phyloP scores from a whole-genome alignment of 805 yeast species.

The Pichia kluyveri region DNA sequence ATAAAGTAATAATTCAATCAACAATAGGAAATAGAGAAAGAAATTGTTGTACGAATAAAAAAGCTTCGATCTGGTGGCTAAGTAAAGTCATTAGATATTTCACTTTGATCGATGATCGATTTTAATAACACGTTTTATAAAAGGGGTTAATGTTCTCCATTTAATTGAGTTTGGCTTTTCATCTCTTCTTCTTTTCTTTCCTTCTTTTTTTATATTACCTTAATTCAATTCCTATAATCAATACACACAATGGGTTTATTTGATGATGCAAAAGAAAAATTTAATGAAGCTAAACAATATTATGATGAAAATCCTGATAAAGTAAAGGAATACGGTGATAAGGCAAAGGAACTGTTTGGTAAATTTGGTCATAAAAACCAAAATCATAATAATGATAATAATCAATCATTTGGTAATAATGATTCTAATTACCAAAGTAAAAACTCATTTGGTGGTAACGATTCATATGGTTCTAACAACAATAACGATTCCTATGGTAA shows the following conservation, averaged over 20 bases:
- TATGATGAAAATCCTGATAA: constrained; percentile 2
- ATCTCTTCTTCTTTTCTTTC: neutral
- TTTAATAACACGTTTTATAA: no score
- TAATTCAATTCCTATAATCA: no score
- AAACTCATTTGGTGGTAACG: constrained; percentile 17
- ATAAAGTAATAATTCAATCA: no score
- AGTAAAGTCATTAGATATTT: no score
- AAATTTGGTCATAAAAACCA: constrained; percentile 19
- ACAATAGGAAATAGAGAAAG: no score
- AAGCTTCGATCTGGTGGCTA: no score
- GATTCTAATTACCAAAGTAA: constrained; percentile 14
- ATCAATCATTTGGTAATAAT: constrained; percentile 19
- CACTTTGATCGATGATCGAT: no score
- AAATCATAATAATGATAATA: constrained; percentile 7
- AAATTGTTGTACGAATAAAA: no score
- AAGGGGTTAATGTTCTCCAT: no score
- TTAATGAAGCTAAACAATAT: neutral
- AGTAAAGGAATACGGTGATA: neutral
- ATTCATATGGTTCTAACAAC: constrained; percentile 26
- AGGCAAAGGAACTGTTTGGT: constrained; percentile 3
- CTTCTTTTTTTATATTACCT: no score
- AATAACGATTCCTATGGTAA: constrained; percentile 14
- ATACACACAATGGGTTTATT: constrained; percentile 13
- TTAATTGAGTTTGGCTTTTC: no score
- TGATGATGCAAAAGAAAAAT: constrained; percentile 1